Base-by-base conservation (phyloP, 140 eudicot genomes). In the Cichorium intybus region DNA sequence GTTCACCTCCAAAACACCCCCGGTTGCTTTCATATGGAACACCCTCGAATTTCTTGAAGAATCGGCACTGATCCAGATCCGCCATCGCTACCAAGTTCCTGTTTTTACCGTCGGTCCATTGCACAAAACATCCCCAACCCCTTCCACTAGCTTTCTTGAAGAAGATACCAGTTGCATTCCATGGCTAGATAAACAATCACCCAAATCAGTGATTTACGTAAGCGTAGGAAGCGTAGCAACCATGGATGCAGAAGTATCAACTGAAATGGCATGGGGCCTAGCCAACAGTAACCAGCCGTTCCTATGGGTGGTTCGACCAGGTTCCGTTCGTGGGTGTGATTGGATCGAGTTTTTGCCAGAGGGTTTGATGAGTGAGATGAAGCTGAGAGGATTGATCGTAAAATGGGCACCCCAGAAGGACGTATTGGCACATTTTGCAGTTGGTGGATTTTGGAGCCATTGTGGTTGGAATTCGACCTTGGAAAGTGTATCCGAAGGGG, bases 391-490 rank as follows among this genome's bases (percentile, higher is more conserved):
- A 23, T 20, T 31, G 47, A 39, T 71, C 0, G 63, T 61, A 23
- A 29, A 50, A 48, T 70, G 76, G 76, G 76, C 68, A 46, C 68
- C 60, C 11, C 69, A 70, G 27, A 71, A 49, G 55, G 50, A 51
- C 14, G 77, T 71, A 20, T 35, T 71, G 56, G 61, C 69, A 5
- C 80, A 75, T 75, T 8, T 4, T 4, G 69, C 70, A 0, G 64
- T 67, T 15, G 80, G 75, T 26, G 70, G 75, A 1, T 75, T 75
- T 52, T 75, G 64, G 80, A 75, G 64, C 70, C 80, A 66, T 47
- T 67, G 80, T 60, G 75, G 80, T 10, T 68, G 74, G 79, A 66
- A 50, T 39, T 74, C 74, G 27, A 66, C 69, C 5, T 41, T 66
- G 57, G 69, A 66, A 56, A 58, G 79, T 49, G 20, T 66, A 5